Conservation (phyloP, 352 stramenopile species). For the Globisporangium ultimum region DNA sequence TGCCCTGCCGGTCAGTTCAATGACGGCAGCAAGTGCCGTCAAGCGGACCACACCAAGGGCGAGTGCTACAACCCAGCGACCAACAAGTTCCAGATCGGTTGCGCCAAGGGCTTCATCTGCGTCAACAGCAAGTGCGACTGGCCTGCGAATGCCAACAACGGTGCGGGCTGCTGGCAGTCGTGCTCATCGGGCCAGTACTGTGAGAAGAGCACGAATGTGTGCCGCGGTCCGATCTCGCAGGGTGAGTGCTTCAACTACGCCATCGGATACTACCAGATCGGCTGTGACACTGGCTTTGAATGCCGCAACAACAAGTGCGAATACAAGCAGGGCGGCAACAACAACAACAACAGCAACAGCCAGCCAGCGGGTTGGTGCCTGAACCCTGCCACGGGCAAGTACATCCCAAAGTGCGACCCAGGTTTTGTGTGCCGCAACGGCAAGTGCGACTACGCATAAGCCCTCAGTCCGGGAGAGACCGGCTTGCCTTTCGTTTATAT, state of each 20-base stretch:
- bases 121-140: conserved; percentile 6
- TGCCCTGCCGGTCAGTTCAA: conserved; percentile 2
- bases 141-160: not conserved
- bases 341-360: not conserved
- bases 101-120: conserved; percentile 5
- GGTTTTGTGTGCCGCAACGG: conserved; percentile 15
- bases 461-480: not conserved
- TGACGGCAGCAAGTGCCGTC: not conserved
- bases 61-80: conserved; percentile 3
- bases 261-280: conserved; percentile 9
- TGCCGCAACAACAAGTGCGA: conserved; percentile 15
- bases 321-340: not conserved
- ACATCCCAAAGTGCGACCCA: conserved; percentile 11
- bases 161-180: conserved; percentile 1
- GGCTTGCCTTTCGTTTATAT: too few species aligned
- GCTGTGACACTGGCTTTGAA: conserved; percentile 7
- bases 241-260: conserved; percentile 14
- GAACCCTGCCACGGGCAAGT: conserved; percentile 13
- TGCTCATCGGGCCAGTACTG: conserved; percentile 3
- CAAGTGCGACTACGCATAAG: conserved; percentile 11
- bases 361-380: conserved; percentile 1
- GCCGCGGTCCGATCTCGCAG: conserved; percentile 2
- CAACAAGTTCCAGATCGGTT: conserved; percentile 2
- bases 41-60: not conserved
- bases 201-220: conserved; percentile 9